Conservation (phyloP, 2,329 filamentous ascomycete species). For the Trichophyton simii region DNA sequence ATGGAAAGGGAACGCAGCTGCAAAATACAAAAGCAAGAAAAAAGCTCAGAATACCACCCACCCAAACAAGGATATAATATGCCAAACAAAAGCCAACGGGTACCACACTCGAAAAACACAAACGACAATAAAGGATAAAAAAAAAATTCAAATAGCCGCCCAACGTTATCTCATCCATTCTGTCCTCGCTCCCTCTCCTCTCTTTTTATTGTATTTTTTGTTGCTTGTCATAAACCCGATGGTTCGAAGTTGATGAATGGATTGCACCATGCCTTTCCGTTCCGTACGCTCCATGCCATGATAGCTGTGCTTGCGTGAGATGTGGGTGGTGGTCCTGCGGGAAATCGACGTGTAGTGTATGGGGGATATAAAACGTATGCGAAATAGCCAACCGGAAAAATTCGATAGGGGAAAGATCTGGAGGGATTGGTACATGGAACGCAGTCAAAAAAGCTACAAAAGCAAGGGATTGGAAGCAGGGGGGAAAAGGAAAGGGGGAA, state of each 20-base stretch:
- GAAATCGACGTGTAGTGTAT: background rate
- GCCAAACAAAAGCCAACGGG: constrained; percentile 8
- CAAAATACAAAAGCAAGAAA: background rate
- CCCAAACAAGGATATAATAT: constrained; percentile 5
- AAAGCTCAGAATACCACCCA: constrained; percentile 5
- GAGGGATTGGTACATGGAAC: background rate
- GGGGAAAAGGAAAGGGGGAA: background rate
- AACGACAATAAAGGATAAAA: constrained; percentile 10
- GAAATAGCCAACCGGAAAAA: background rate
- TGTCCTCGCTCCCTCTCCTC: background rate
- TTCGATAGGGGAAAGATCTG: background rate
- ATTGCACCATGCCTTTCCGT: background rate
- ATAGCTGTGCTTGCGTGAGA: background rate
- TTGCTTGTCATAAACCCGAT: background rate
- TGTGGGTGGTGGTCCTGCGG: background rate
- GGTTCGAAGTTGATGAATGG: background rate
- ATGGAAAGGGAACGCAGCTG: too few relatives aligned
- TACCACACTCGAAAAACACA: constrained; percentile 21
- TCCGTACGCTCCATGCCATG: background rate
- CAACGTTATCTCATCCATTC: constrained; percentile 9
- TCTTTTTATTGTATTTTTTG: constrained; percentile 1
- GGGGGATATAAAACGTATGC: constrained; percentile 1
- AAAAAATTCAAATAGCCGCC: constrained; percentile 14
- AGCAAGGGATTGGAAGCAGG: background rate
- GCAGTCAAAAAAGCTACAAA: background rate